These are phyloP conservation scores for Neospermospora avenae DNA, from an alignment of 2,329 filamentous ascomycete species.

Conservation along the genomic window DNA sequence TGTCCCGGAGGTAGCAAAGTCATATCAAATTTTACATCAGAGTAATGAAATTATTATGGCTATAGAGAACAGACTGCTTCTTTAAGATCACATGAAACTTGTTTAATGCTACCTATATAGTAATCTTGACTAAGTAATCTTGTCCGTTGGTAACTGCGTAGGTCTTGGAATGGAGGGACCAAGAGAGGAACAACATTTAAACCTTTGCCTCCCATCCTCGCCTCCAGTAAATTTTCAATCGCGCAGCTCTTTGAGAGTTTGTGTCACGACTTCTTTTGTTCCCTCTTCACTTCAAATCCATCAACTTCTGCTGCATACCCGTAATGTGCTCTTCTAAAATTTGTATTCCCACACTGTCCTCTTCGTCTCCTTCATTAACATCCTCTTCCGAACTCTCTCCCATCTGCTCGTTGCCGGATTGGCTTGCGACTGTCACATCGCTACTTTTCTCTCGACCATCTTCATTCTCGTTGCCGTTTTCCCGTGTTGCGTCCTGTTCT, in stretches of 20 bases:
- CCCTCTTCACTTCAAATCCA: not conserved
- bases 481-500: not conserved
- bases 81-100: too few species aligned
- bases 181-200: too few species aligned
- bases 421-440: not conserved
- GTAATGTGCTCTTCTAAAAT: conserved; percentile 1
- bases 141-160: too few species aligned
- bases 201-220: not conserved
- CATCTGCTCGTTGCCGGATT: not conserved
- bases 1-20: too few species aligned
- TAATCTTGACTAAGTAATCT: too few species aligned
- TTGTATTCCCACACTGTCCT: not conserved
- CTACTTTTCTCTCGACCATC: not conserved
- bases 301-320: not conserved
- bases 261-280: not conserved
- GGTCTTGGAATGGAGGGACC: too few species aligned
- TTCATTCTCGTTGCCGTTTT: not conserved
- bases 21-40: too few species aligned
- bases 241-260: not conserved
- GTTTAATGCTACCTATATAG: too few species aligned
- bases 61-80: too few species aligned
- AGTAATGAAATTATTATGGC: too few species aligned
- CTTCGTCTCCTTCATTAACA: not conserved
- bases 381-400: not conserved
- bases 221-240: not conserved